Base-by-base conservation (phyloP, 2,329 filamentous ascomycete genomes). In the Colletotrichum theobromicola region DNA sequence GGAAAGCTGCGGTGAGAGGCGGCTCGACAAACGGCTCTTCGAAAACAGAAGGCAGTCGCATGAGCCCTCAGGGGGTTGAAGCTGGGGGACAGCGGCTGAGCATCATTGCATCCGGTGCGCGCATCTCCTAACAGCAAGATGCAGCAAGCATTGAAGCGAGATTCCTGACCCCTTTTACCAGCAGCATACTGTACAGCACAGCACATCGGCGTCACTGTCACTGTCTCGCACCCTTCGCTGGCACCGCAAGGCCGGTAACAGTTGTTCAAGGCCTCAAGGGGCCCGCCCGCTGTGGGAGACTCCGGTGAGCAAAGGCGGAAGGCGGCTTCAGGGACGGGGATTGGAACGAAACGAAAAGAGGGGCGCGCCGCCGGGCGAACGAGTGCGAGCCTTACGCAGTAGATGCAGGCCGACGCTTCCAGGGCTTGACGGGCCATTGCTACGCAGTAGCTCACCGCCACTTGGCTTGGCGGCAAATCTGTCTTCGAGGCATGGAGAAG, bases 371-470 rank as follows among this genome's bases (percentile, higher is more conserved):
- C 28, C 53, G 24, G 70, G 34, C 50, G 60, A 50, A 30, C 35
- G 66, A 61, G 30, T 15, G 30, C 32, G 55, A 28, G 35, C n/a
- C 50, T 63, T n/a, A n/a, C n/a, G n/a, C n/a, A n/a, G n/a, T n/a
- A 46, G 28, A 42, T 46, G 65, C 57, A 69, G n/a, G 55, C 30
- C 57, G 50, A 63, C 46, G 46, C 28, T 73, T 67, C 55, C 55
- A 71, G 72, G 72, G 60, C 67, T 65, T 72, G 42, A 28, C 42
- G 21, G 24, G 37, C 67, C 50, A 60, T 30, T 66, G 42, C 42
- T 42, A 42, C 66, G 35, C 66, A 61, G 66, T 58, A 60, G 72
- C 72, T 75, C 72, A 75, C 72, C 72, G 72, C 72, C 72, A 72
- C 68, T 75, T 75, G 68, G 62, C 62, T 67, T 75, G 72, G 72